These are phyloP conservation scores for Amphicarpaea edgeworthii DNA, from an alignment of 306 rosid genomes.

Conservation along the genomic window DNA sequence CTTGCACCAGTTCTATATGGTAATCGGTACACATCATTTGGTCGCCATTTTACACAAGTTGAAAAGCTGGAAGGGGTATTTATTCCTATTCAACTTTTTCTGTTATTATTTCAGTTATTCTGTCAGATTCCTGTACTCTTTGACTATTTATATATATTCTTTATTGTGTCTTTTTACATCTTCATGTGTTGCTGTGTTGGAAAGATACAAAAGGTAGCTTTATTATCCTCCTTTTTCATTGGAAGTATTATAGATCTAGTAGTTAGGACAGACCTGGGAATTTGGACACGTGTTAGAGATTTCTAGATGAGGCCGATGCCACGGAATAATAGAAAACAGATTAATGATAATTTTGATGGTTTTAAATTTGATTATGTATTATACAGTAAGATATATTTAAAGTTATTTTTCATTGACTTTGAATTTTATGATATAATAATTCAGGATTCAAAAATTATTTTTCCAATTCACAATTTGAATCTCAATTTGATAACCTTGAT, in stretches of 20 bases:
- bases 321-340: neutral
- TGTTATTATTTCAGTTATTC: slow-evolving; percentile 33
- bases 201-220: slow-evolving; percentile 17
- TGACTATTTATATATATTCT: slow-evolving; percentile 7
- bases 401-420: neutral
- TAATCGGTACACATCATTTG: slow-evolving; percentile 91
- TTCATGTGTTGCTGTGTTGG: slow-evolving; percentile 30
- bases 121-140: neutral
- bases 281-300: slow-evolving; percentile 25
- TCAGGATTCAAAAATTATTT: too few species aligned
- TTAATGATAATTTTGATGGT: slow-evolving; percentile 26
- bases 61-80: slow-evolving; percentile 90
- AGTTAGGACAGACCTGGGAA: neutral
- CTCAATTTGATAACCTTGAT: neutral
- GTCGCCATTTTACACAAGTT: slow-evolving; percentile 89
- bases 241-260: slow-evolving; percentile 15
- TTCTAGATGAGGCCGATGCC: slow-evolving; percentile 22
- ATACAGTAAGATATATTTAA: too few species aligned
- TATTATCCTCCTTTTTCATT: slow-evolving; percentile 15
- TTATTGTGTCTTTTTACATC: neutral
- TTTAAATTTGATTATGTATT: slow-evolving; percentile 6
- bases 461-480: too few species aligned
- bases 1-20: slow-evolving; percentile 84
- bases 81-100: slow-evolving; percentile 30
- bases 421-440: too few species aligned